Conservation (phyloP, 345 rosid species). For the Eucalyptus victrix region DNA sequence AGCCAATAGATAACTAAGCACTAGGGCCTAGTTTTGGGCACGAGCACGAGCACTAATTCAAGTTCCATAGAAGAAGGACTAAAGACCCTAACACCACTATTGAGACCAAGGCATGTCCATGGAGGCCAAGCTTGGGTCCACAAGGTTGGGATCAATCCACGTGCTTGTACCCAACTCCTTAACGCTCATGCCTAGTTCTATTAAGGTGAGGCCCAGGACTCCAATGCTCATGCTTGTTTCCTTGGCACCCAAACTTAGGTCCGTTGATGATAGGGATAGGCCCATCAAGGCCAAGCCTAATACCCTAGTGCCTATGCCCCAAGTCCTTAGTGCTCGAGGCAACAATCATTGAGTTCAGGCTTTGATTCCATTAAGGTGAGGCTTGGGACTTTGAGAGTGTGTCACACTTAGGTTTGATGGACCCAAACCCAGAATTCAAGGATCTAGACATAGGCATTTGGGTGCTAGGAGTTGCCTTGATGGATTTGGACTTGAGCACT, state of each 20-base stretch:
- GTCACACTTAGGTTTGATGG: background rate
- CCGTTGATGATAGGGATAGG: background rate
- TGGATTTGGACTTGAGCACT: background rate
- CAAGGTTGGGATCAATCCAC: background rate
- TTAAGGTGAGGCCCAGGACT: rapidly evolving
- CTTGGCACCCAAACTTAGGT: background rate
- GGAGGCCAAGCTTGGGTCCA: background rate
- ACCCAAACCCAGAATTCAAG: background rate
- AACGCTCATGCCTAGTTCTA: background rate
- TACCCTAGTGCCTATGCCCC: background rate
- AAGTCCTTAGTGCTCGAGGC: background rate
- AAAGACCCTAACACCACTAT: background rate
- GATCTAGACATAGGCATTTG: rapidly evolving
- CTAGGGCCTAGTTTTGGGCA: background rate
- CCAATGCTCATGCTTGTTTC: background rate
- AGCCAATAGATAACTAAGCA: no score
- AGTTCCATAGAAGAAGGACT: background rate
- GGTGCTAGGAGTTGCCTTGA: background rate
- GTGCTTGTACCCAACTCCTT: background rate
- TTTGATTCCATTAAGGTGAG: background rate
- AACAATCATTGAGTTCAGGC: background rate
- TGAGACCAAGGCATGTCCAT: background rate
- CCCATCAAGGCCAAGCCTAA: background rate
- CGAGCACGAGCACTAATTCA: rapidly evolving
- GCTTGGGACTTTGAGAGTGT: background rate